These are phyloP conservation scores for Rhododendron molle DNA, from an alignment of 148 eudicot genomes.

Conservation along the genomic window DNA sequence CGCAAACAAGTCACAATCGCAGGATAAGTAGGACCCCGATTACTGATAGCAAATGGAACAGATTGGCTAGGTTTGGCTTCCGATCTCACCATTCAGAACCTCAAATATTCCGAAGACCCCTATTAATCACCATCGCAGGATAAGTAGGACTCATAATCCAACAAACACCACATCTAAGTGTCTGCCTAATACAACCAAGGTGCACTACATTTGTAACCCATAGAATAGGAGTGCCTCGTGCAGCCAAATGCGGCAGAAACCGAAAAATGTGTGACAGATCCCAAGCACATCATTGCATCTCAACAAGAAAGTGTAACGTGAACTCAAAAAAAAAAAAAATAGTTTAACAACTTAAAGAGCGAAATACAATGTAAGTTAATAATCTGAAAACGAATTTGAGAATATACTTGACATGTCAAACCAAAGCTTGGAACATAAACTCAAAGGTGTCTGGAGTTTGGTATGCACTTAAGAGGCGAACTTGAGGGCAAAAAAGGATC, in stretches of 20 bases:
- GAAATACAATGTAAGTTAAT: not conserved
- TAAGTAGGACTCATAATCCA: not conserved
- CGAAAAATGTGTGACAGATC: too few relatives aligned
- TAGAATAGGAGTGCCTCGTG: too few relatives aligned
- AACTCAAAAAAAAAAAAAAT: not conserved
- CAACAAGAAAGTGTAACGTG: too few relatives aligned
- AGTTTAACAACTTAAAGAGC: not conserved
- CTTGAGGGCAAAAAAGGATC: not conserved
- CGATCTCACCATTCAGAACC: not conserved
- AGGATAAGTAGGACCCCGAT: too few relatives aligned
- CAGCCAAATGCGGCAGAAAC: too few relatives aligned
- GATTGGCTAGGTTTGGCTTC: not conserved
- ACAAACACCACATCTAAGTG: not conserved
- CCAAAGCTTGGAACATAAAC: not conserved
- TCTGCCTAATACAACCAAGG: not conserved
- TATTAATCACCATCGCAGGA: not conserved
- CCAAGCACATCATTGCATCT: too few relatives aligned
- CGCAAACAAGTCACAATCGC: too few relatives aligned
- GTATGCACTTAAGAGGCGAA: not conserved
- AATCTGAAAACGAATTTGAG: not conserved
- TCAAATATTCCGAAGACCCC: not conserved
- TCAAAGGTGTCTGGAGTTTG: not conserved
- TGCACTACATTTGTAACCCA: not conserved
- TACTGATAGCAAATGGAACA: not conserved
- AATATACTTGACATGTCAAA: not conserved